Percentiles rank a stretch among this genome's conserved stretches.
Evolutionary conservation across 331 rosid genomes (phyloP).

Genomic region (Saraca asoca): DNA sequence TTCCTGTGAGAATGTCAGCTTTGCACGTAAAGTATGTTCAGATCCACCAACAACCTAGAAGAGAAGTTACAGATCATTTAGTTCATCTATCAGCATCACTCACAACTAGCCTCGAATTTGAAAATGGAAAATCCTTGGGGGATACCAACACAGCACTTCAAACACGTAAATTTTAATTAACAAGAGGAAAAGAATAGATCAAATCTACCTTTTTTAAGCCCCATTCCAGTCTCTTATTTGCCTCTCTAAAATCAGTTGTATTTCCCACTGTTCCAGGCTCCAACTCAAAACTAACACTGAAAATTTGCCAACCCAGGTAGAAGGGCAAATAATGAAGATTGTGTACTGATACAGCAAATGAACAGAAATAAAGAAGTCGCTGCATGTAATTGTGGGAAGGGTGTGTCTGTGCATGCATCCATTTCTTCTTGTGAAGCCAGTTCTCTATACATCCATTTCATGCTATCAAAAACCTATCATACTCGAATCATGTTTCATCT

Average conservation of each 20-base stretch:
- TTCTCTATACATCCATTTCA: neutral
- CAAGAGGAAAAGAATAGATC: conserved; percentile 1
- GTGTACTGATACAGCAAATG: neutral
- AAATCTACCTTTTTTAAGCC: conserved; percentile 71
- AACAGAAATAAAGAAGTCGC: neutral
- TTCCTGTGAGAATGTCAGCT: conserved; percentile 81
- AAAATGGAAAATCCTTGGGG: conserved; percentile 16
- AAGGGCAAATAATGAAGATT: conserved; percentile 20
- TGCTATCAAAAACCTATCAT: neutral
- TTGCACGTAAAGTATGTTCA: conserved; percentile 83
- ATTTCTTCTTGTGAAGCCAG: neutral
- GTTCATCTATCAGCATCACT: conserved; percentile 15
- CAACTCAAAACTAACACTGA: conserved; percentile 80
- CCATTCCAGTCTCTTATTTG: conserved; percentile 86
- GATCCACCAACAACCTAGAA: conserved; percentile 92
- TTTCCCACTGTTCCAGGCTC: conserved; percentile 85
- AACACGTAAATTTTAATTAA: neutral
- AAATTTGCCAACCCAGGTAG: conserved; percentile 21
- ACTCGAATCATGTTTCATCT: neutral
- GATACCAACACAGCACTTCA: conserved; percentile 12
- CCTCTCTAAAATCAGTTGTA: conserved; percentile 78
- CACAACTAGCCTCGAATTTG: conserved; percentile 18
- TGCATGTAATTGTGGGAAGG: neutral
- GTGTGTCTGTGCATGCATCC: neutral
- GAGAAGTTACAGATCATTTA: conserved; percentile 28